A percentile compares a stretch with the other conserved stretches of the same genome.
These are phyloP conservation scores for Flaveria ramosissima DNA, from an alignment of 129 eudicot species.

Conservation along the genomic window DNA sequence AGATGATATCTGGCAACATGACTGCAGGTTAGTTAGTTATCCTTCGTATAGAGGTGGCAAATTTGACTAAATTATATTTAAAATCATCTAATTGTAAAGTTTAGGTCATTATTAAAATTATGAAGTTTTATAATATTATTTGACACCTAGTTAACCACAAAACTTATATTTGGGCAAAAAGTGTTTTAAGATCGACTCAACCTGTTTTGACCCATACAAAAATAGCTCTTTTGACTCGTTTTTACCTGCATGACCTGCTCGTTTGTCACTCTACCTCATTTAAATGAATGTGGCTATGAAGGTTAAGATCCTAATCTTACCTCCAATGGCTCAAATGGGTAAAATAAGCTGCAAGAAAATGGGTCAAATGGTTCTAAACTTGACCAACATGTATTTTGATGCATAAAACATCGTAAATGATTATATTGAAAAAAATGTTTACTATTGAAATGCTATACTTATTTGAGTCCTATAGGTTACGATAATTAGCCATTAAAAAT, in stretches of 20 bases:
- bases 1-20: slow-evolving; percentile 92
- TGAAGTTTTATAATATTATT: not conserved
- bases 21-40: slow-evolving; percentile 64
- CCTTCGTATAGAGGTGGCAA: not conserved
- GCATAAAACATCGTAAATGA: not conserved
- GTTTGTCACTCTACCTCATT: not conserved
- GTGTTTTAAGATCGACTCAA: not conserved
- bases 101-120: not conserved
- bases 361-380: not conserved
- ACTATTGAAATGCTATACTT: not conserved
- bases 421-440: not conserved
- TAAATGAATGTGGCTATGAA: slow-evolving; percentile 14
- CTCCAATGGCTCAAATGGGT: not conserved
- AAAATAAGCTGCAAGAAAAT: not conserved
- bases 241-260: not conserved
- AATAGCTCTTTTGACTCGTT: not conserved
- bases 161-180: not conserved
- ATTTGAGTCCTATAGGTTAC: not conserved
- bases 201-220: not conserved
- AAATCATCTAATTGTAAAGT: not conserved
- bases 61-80: not conserved
- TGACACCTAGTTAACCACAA: not conserved
- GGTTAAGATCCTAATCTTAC: slow-evolving; percentile 11
- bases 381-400: not conserved
- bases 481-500: not conserved